Percentiles rank a stretch among this genome's conserved stretches.
Conservation (phyloP, 108 stramenopile species). For the Fragilariopsis cylindrus region DNA sequence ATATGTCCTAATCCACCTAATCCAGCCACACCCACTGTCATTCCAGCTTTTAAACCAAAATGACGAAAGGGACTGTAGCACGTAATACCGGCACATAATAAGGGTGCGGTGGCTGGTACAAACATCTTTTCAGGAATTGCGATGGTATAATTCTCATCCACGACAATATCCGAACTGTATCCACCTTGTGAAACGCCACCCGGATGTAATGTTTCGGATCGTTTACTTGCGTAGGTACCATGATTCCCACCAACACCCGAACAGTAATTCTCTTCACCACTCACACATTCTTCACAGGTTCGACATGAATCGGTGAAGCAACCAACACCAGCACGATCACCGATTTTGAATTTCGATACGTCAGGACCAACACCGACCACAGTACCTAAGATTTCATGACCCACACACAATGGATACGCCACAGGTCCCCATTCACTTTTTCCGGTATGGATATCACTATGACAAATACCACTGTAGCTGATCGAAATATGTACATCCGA, state of each 20-base stretch:
- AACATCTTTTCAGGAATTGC: slow-evolving; percentile 41
- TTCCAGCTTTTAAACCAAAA: slow-evolving; percentile 33
- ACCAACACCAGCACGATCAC: slow-evolving; percentile 69
- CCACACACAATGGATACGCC: slow-evolving; percentile 31
- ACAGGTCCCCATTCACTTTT: slow-evolving; percentile 38
- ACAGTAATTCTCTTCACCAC: slow-evolving; percentile 53
- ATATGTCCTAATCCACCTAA: slow-evolving; percentile 70
- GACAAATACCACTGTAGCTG: slow-evolving; percentile 44
- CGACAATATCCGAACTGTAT: slow-evolving; percentile 41
- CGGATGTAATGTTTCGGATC: neutral
- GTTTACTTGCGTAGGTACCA: neutral
- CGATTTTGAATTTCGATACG: slow-evolving; percentile 60
- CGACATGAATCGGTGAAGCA: slow-evolving; percentile 64
- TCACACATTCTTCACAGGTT: slow-evolving; percentile 51
- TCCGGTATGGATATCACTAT: slow-evolving; percentile 49
- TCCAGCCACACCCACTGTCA: slow-evolving; percentile 53
- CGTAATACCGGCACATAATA: slow-evolving; percentile 74
- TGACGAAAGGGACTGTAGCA: slow-evolving; percentile 51
- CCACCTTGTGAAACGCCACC: slow-evolving; percentile 45
- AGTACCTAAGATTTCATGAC: slow-evolving; percentile 41
- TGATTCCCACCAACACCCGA: slow-evolving; percentile 20
- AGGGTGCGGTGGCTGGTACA: slow-evolving; percentile 33
- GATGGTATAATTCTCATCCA: slow-evolving; percentile 46
- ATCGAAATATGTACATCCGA: slow-evolving; percentile 3
- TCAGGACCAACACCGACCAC: slow-evolving; percentile 48